Percentiles rank a stretch among this genome's conserved stretches.
phyloP scores from a whole-genome alignment of 1,139 yeast species.

The Pneumocystis wakefieldiae region DNA sequence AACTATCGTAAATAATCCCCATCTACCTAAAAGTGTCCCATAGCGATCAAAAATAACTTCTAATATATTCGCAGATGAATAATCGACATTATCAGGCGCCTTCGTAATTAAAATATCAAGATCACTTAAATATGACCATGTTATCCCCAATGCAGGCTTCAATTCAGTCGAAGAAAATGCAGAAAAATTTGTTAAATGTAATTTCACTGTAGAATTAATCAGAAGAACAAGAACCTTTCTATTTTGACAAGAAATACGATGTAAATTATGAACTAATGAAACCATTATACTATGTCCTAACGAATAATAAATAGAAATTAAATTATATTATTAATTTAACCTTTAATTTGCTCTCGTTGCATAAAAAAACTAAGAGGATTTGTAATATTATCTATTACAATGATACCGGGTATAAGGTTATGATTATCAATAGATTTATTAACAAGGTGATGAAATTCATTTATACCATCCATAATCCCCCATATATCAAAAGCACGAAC shows the following conservation, averaged over 20 bases:
- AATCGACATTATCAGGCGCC: constrained; percentile 1
- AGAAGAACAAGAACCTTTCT: neutral
- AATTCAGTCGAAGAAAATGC: constrained; percentile 4
- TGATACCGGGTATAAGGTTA: constrained; percentile 2
- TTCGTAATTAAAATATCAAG: constrained; percentile 6
- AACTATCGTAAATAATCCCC: constrained; percentile 1
- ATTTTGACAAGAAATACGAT: neutral
- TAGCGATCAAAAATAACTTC: neutral
- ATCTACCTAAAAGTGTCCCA: neutral
- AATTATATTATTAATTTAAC: constrained; percentile 5
- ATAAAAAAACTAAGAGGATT: constrained; percentile 8
- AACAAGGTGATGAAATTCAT: neutral
- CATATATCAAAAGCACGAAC: neutral
- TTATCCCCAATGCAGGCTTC: constrained; percentile 8
- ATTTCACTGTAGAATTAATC: neutral
- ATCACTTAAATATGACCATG: constrained; percentile 10
- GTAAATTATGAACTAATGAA: neutral
- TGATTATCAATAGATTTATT: neutral
- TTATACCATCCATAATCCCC: neutral
- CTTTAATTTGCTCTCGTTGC: constrained; percentile 6
- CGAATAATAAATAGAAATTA: neutral
- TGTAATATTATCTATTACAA: constrained; percentile 8
- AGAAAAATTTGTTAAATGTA: neutral
- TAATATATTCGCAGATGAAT: constrained; percentile 2
- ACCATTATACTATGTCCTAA: neutral